phyloP scores from a whole-genome alignment of 371 early-diverging fungal species.

The Dentiscutata heterogama region DNA sequence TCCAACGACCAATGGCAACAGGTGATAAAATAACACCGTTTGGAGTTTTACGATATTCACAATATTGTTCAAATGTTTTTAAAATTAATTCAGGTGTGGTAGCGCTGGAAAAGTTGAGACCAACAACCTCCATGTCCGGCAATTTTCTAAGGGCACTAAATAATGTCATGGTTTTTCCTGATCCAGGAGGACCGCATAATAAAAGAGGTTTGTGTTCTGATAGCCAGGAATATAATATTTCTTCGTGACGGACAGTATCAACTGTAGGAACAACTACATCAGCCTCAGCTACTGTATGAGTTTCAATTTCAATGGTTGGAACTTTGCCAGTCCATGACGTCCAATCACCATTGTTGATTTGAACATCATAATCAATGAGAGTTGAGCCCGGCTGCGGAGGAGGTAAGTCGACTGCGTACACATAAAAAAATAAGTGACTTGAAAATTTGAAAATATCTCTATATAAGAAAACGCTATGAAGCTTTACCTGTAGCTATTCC shows the following conservation, averaged over 20 bases:
- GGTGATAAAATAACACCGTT: conserved; percentile 93
- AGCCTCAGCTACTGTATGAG: conserved; percentile 92
- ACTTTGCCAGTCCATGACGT: conserved; percentile 91
- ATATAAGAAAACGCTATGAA: too few species aligned
- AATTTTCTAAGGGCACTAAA: conserved; percentile 95
- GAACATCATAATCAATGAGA: conserved; percentile 95
- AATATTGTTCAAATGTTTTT: conserved; percentile 97
- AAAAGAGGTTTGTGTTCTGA: conserved; percentile 95
- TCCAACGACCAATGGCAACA: conserved; percentile 87
- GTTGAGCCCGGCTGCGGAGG: conserved; percentile 63
- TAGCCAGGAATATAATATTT: conserved; percentile 94
- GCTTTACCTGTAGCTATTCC: conserved; percentile 65
- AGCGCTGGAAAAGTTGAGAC: conserved; percentile 98
- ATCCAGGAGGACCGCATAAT: conserved; percentile 98
- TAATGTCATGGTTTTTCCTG: conserved; percentile 99
- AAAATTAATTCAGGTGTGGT: conserved; percentile 96
- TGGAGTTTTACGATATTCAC: conserved; percentile 97
- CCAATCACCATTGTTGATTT: conserved; percentile 87
- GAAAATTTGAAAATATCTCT: too few species aligned
- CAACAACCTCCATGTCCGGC: conserved; percentile 96
- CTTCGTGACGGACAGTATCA: conserved; percentile 98
- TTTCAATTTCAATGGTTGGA: conserved; percentile 95
- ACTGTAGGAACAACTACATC: conserved; percentile 98
- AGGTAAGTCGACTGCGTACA: conserved; percentile 77
- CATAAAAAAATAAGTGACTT: too few species aligned